Evolutionary conservation across 2,329 filamentous ascomycete species (phyloP), one percentile per base, ranked within the genome.

Genomic region (Nemania diffusa): DNA sequence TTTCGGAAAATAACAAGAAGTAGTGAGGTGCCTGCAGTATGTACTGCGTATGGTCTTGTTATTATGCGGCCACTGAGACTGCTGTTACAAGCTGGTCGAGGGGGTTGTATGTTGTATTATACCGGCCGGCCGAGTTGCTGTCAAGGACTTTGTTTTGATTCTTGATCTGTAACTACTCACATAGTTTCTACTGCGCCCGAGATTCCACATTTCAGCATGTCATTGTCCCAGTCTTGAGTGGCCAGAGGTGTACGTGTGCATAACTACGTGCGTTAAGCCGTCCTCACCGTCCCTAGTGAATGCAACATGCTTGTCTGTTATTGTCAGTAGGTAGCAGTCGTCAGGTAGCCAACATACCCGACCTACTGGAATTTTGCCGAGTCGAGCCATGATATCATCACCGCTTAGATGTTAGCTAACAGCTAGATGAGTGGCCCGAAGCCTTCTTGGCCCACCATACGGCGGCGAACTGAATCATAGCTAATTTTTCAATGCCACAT

Each of bases 301-400:
- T 73, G 73, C 67, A 75, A 71, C 72, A 65, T 73, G 69, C 64
- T 71, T 71, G 65, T 69, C 61, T 64, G 50, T 65, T 57, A 69
- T 71, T 65, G 65, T 72, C 65, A 65, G 60, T 46, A 66, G 65
- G 52, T 67, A 17, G 42, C 44, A 40, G 53, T 40, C 48, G 13
- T 53, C 46, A 48, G 57, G 32, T 44, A 67, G 63, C 65, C 56
- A 63, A 60, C 57, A 58, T 65, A 68, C 69, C 70, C 71, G 69
- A 67, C 42, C 66, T 69, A 50, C 69, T 73, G 71, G 71, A 59
- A 73, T 68, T 63, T 29, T 55, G 62, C 66, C 65, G 53, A 68
- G 63, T 68, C 52, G 60, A 64, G 64, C 68, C 68, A 70, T 73
- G 71, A 73, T 72, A 73, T 75, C 73, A 72, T 71, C 58, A 64